Base-by-base conservation (phyloP, 1,139 yeast species). In the Taiozyma sp. region DNA sequence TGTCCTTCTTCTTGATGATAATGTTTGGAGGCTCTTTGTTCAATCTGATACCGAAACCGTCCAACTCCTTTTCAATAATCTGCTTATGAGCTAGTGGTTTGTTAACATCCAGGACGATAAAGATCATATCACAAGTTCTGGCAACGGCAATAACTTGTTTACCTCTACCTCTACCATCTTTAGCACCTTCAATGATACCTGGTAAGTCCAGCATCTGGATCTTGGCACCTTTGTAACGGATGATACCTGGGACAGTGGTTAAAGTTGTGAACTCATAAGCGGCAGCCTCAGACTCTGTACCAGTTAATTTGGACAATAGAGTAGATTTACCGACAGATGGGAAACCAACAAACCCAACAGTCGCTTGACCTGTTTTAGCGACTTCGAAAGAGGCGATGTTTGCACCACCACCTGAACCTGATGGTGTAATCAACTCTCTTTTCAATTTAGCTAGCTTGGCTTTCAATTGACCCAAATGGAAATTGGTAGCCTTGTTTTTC, bases 101-200 rank as follows among this genome's bases (percentile, higher is more conserved):
- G 71, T 90, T 89, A 53, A 93, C 99, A 67, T 93, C 99, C 65
- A 93, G 75, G 5, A 93, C 96, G 65, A 93, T 88, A 68, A 93
- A 93, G 51, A 93, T 80, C 63, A 95, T 74, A 67, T 93, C 91
- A 63, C 97, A 95, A 7, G 97, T 88, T 69, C 99, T 81, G 7
- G 99, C 98, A 51, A 91, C 98, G 0, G 99, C 99, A 72, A 93
- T 93, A 53, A 93, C 99, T 72, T 93, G 99, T 62, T 85, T 88
- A 79, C 99, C 99, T 75, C 99, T 83, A 75, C 99, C 99, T 69
- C 91, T 88, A 72, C 99, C 99, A 65, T 93, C 98, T 62, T 91
- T 91, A 52, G 99, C 99, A 69, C 99, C 99, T 70, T 95, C 98
- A 62, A 93, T 93, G 64, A 93, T 93, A 68, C 99, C 99, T 4